Evolutionary conservation across 805 yeast genomes (phyloP).

Genomic region (Naumovozyma baii): DNA sequence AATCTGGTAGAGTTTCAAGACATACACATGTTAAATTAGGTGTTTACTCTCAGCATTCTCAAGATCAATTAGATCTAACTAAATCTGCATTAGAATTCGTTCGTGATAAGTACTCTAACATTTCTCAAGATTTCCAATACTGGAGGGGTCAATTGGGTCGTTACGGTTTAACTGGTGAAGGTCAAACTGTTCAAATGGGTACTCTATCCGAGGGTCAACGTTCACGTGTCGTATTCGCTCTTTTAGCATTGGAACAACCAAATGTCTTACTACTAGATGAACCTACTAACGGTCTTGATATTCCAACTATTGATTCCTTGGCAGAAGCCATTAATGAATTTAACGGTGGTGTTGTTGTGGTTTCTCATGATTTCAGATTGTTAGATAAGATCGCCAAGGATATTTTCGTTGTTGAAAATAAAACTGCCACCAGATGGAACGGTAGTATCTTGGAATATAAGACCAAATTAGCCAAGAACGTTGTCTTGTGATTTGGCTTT

Average conservation of each 20-base stretch:
- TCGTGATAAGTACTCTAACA: constrained; percentile 79
- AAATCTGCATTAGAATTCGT: constrained; percentile 94
- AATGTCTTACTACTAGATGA: constrained; percentile 92
- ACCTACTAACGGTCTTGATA: constrained; percentile 99
- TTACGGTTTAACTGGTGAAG: constrained; percentile 97
- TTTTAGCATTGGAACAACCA: constrained; percentile 90
- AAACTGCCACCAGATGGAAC: constrained; percentile 94
- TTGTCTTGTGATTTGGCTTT: constrained; percentile 46
- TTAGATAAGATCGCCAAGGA: constrained; percentile 96
- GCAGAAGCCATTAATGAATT: constrained; percentile 92
- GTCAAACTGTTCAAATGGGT: constrained; percentile 97
- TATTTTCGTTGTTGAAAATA: constrained; percentile 90
- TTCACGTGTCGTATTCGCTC: constrained; percentile 95
- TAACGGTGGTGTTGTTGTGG: constrained; percentile 97
- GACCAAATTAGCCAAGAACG: constrained; percentile 85
- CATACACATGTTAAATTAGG: constrained; percentile 97
- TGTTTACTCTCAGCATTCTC: constrained; percentile 97
- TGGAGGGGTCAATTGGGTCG: constrained; percentile 98
- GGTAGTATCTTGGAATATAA: constrained; percentile 85
- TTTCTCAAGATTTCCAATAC: constrained; percentile 97
- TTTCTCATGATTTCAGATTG: constrained; percentile 97
- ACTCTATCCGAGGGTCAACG: constrained; percentile 98
- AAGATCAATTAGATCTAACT: constrained; percentile 93
- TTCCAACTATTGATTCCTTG: constrained; percentile 93
- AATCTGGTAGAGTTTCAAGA: constrained; percentile 89